phyloP scores from a whole-genome alignment of 805 yeast genomes.

The Cyberlindnera misumaiensis region DNA sequence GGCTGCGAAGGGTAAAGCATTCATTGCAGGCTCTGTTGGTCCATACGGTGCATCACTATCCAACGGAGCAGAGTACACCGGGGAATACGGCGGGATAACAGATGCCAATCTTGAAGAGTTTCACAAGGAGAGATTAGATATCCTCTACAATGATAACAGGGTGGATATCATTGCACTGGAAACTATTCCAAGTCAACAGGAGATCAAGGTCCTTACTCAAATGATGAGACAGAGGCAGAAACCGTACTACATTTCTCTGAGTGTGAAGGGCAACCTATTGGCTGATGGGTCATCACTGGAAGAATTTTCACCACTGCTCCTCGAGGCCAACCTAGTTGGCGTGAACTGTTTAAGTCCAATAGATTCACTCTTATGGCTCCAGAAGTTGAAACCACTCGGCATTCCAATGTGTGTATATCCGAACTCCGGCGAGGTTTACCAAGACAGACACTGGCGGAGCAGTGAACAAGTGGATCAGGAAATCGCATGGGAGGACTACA shows the following conservation, averaged over 20 bases:
- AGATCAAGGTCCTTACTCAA: conserved; percentile 43
- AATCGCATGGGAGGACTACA: conserved; percentile 32
- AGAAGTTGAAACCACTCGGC: conserved; percentile 19
- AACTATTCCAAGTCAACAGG: conserved; percentile 61
- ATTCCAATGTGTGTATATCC: conserved; percentile 57
- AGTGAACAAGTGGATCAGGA: conserved; percentile 15
- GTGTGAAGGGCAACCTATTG: conserved; percentile 32
- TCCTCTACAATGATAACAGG: conserved; percentile 30
- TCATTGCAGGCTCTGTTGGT: conserved; percentile 62
- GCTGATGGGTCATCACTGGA: conserved; percentile 46
- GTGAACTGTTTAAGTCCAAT: conserved; percentile 58
- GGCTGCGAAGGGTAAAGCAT: conserved; percentile 10
- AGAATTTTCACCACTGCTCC: conserved; percentile 24
- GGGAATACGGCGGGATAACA: conserved; percentile 44
- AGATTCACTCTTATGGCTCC: conserved; percentile 34
- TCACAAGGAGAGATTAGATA: conserved; percentile 41
- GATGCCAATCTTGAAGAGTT: conserved; percentile 36
- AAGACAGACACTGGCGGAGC: conserved; percentile 32
- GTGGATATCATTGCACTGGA: conserved; percentile 61
- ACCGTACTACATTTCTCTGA: conserved; percentile 39
- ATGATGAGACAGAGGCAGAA: conserved; percentile 31
- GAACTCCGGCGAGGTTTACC: conserved; percentile 66
- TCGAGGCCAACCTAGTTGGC: conserved; percentile 36
- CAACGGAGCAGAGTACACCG: conserved; percentile 68
- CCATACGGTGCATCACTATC: conserved; percentile 70